phyloP scores from a whole-genome alignment of 73 alveolate genomes.

The Paramecium sexaurelia region DNA sequence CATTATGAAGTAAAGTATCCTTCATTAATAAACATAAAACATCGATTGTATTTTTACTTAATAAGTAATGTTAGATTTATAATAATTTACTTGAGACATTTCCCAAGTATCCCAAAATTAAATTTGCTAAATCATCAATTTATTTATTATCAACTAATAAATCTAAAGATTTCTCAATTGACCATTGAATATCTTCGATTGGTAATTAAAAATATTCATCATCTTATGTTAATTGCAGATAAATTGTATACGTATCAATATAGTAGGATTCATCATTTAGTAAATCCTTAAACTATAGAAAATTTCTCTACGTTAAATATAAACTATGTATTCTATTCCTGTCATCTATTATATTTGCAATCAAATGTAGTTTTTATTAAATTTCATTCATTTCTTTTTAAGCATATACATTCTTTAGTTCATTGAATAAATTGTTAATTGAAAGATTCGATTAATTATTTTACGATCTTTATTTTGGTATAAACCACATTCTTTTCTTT shows the following conservation, averaged over 20 bases:
- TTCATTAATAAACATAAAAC: neutral
- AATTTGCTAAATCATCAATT: neutral
- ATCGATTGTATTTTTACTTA: neutral
- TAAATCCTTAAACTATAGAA: conserved; percentile 15
- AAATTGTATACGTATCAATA: conserved; percentile 27
- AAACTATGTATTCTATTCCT: conserved; percentile 22
- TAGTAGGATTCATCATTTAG: conserved; percentile 27
- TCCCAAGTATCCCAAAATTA: conserved; percentile 11
- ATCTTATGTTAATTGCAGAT: conserved; percentile 32
- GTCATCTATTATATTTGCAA: conserved; percentile 16
- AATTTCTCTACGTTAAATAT: conserved; percentile 27
- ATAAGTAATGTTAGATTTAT: neutral
- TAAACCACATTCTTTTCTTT: conserved; percentile 45
- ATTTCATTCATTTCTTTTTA: neutral
- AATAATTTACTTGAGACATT: conserved; percentile 21
- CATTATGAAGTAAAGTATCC: neutral
- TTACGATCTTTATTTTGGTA: neutral
- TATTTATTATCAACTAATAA: neutral
- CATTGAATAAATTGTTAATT: neutral
- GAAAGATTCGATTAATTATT: neutral
- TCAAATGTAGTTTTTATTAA: neutral
- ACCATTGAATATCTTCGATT: conserved; percentile 1
- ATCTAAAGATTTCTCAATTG: neutral
- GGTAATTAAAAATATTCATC: neutral
- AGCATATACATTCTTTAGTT: neutral